Conservation (phyloP, 164 flowering plant species). For the Magnolia changhungtana region DNA sequence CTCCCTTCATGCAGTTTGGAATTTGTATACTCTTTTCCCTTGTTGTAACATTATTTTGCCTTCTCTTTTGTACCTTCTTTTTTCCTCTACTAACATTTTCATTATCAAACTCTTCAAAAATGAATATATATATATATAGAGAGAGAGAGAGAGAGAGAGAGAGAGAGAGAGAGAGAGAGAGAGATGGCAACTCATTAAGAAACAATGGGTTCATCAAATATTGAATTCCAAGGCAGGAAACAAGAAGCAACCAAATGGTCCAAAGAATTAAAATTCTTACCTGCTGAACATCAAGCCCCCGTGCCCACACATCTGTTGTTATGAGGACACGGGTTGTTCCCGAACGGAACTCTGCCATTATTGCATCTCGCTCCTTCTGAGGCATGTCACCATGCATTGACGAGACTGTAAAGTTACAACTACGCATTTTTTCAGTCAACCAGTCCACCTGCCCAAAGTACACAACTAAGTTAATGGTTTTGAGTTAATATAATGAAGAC, state of each 20-base stretch:
- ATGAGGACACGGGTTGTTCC: slow-evolving; percentile 87
- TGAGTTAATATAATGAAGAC: background rate
- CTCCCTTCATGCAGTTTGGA: too few species aligned
- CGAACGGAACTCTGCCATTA: slow-evolving; percentile 74
- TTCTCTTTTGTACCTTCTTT: background rate
- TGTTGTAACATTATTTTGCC: too few species aligned
- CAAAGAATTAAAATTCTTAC: slow-evolving; percentile 29
- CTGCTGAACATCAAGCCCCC: slow-evolving; percentile 98
- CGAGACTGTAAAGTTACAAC: slow-evolving; percentile 51
- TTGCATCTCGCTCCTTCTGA: slow-evolving; percentile 94
- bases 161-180: background rate
- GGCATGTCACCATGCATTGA: slow-evolving; percentile 99
- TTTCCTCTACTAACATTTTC: background rate
- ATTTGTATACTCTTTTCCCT: too few species aligned
- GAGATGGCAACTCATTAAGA: background rate
- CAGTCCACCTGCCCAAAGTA: slow-evolving; percentile 18
- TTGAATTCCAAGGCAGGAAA: background rate
- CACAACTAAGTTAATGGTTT: background rate
- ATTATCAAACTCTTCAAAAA: background rate
- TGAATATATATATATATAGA: background rate
- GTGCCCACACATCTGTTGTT: slow-evolving; percentile 98
- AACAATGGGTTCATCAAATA: background rate
- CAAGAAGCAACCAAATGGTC: background rate
- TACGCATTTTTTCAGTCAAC: slow-evolving; percentile 22
- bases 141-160: background rate